Evolutionary conservation across 495 filamentous ascomycete species (phyloP).

Genomic region (Lasiosphaeria ovina): DNA sequence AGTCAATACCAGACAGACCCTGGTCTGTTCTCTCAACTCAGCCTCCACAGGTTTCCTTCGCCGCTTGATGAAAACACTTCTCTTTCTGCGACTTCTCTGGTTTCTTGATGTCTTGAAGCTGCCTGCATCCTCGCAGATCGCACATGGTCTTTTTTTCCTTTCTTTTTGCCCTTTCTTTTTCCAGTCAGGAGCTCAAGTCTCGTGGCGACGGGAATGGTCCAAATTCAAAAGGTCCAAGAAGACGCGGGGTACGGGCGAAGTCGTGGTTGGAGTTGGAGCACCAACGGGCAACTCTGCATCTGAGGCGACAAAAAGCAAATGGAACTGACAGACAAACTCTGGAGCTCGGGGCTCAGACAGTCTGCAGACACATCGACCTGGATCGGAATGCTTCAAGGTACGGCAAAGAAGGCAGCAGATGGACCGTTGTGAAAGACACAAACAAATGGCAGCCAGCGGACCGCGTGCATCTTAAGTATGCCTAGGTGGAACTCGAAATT

Average conservation of each 20-base stretch:
- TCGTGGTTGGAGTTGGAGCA: too few species aligned
- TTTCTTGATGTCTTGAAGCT: constrained; percentile 12
- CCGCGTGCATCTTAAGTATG: constrained; percentile 1
- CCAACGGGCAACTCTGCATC: too few species aligned
- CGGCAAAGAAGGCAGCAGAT: neutral
- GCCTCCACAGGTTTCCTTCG: neutral
- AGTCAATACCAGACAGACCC: neutral
- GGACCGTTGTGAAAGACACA: neutral
- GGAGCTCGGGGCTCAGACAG: too few species aligned
- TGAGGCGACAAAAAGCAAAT: neutral
- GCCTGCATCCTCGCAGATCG: constrained; percentile 17
- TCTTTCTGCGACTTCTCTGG: constrained; percentile 16
- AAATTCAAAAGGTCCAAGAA: neutral
- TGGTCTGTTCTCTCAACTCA: neutral
- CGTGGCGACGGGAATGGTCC: neutral
- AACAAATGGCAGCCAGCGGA: neutral
- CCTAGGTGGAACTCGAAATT: neutral
- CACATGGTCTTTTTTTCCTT: constrained; percentile 19
- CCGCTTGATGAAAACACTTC: constrained; percentile 14
- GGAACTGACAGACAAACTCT: neutral
- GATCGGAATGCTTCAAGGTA: neutral
- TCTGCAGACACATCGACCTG: too few species aligned
- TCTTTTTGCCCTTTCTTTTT: constrained; percentile 16
- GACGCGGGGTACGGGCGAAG: too few species aligned
- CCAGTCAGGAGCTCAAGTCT: neutral